A percentile compares a stretch with the other conserved stretches of the same genome.
phyloP scores from a whole-genome alignment of 2,329 filamentous ascomycete genomes.

The Aspergillus fijiensis region DNA sequence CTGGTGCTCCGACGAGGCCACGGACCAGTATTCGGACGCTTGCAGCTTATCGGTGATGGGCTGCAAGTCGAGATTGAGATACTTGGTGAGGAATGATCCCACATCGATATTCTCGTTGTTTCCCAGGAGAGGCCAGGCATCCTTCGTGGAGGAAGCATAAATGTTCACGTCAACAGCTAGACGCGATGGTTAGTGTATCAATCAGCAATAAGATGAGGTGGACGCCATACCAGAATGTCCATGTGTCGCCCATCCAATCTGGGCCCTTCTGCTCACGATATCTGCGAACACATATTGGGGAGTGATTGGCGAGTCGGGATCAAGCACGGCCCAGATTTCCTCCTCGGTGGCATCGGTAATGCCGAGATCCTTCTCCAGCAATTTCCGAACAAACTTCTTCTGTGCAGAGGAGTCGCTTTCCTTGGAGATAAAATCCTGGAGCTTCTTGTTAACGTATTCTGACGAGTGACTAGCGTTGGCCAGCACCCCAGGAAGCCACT shows the following conservation, averaged over 20 bases:
- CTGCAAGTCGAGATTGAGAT: slow-evolving; percentile 76
- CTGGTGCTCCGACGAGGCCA: slow-evolving; percentile 13
- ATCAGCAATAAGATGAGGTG: background rate
- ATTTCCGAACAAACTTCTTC: slow-evolving; percentile 63
- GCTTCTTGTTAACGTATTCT: slow-evolving; percentile 65
- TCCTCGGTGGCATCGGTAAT: slow-evolving; percentile 69
- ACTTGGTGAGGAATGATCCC: slow-evolving; percentile 75
- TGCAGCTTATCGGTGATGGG: slow-evolving; percentile 73
- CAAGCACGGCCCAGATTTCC: slow-evolving; percentile 68
- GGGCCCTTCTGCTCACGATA: slow-evolving; percentile 82
- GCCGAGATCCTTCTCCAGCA: slow-evolving; percentile 71
- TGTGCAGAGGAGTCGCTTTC: slow-evolving; percentile 49
- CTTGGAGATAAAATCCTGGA: slow-evolving; percentile 59
- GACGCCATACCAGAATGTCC: slow-evolving; percentile 66
- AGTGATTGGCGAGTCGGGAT: slow-evolving; percentile 55
- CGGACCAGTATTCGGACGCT: slow-evolving; percentile 24
- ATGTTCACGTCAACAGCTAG: slow-evolving; percentile 91
- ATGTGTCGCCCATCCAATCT: slow-evolving; percentile 91
- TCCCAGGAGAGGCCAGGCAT: slow-evolving; percentile 65
- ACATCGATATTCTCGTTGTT: slow-evolving; percentile 97
- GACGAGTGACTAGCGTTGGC: slow-evolving; percentile 75
- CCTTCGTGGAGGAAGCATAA: slow-evolving; percentile 72
- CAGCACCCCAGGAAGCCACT: slow-evolving; percentile 81
- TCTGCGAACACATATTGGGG: slow-evolving; percentile 68
- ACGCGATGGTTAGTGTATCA: slow-evolving; percentile 11